These are phyloP conservation scores for Pueraria montana DNA, from an alignment of 306 rosid species.

Conservation along the genomic window DNA sequence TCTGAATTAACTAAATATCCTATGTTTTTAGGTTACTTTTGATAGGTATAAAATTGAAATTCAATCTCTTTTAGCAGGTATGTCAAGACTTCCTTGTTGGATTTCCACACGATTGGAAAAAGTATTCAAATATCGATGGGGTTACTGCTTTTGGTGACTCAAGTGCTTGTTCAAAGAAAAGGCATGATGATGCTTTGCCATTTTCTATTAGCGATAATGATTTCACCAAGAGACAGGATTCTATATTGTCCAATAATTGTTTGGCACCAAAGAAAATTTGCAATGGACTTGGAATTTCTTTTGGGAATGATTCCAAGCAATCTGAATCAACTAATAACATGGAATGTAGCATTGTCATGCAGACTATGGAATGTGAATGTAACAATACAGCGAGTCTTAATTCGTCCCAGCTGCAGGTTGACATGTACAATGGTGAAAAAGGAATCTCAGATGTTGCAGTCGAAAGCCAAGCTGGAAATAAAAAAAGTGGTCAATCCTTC, in stretches of 20 bases:
- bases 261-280: constrained; percentile 25
- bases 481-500: background rate
- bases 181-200: constrained; percentile 1
- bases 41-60: no score
- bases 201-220: constrained; percentile 45
- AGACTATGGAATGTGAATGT: no score
- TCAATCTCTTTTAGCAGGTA: no score
- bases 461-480: constrained; percentile 9
- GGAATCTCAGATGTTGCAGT: constrained; percentile 28
- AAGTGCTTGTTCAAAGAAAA: no score
- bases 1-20: no score
- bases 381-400: background rate
- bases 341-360: no score
- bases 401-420: constrained; percentile 16
- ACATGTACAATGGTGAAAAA: constrained; percentile 24
- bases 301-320: constrained; percentile 18
- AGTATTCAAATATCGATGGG: no score
- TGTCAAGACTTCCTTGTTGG: no score
- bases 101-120: no score
- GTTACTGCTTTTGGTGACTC: no score
- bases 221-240: constrained; percentile 44
- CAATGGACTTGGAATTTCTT: constrained; percentile 37
- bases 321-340: constrained; percentile 23
- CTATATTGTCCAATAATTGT: constrained; percentile 41
- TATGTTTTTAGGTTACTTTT: no score